Conservation (phyloP, 2,329 filamentous ascomycete genomes). For the Cryphonectria nitschkei region DNA sequence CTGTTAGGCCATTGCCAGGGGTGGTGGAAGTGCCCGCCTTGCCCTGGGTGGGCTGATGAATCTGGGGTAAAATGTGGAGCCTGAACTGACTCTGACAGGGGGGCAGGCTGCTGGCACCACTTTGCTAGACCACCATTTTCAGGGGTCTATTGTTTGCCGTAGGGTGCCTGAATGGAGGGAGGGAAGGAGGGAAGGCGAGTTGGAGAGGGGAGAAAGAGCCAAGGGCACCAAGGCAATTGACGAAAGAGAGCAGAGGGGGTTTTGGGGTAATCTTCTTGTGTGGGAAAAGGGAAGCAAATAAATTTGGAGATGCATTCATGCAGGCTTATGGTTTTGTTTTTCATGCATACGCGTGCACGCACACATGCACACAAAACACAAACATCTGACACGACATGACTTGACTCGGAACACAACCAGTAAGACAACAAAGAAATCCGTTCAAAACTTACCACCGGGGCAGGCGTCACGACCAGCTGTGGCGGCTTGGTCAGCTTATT, state of each 20-base stretch:
- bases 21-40: conserved; percentile 23
- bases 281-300: background rate
- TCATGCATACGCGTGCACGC: background rate
- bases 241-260: no score
- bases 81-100: conserved; percentile 18
- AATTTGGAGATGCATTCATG: background rate
- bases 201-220: background rate
- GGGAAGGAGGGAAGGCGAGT: background rate
- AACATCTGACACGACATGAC: background rate
- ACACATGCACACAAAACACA: background rate
- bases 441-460: conserved; percentile 25
- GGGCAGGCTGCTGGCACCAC: background rate
- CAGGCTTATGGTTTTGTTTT: background rate
- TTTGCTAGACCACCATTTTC: background rate
- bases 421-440: conserved; percentile 3
- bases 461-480: conserved; percentile 18
- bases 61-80: conserved; percentile 31
- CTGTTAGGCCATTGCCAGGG: background rate
- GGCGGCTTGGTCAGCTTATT: conserved; percentile 18
- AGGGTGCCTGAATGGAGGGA: background rate
- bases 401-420: background rate
- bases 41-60: conserved; percentile 28
- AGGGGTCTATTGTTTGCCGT: background rate
- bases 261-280: background rate
- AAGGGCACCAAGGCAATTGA: background rate